Conservation (phyloP, 2,329 filamentous ascomycete genomes). For the Ophidiomyces ophidiicola region DNA sequence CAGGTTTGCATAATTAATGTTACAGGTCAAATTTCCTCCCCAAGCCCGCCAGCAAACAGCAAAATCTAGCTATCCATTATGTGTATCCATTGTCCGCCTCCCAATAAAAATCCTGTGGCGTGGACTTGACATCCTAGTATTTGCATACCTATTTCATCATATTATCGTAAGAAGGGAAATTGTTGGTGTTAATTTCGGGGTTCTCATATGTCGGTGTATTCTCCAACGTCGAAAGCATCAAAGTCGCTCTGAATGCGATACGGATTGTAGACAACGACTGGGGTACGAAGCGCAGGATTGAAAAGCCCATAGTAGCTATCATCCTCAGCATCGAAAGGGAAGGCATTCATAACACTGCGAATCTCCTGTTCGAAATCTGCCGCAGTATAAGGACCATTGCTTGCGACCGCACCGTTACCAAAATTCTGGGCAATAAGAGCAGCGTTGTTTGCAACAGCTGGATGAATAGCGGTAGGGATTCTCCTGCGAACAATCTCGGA, state of each 20-base stretch:
- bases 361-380: slow-evolving; percentile 12
- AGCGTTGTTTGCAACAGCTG: not conserved
- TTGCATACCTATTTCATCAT: no score
- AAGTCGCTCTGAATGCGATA: slow-evolving; percentile 20
- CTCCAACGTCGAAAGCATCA: slow-evolving; percentile 20
- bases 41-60: no score
- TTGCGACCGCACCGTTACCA: not conserved
- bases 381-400: slow-evolving; percentile 3
- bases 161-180: no score
- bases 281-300: slow-evolving; percentile 16
- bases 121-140: no score
- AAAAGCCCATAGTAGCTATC: slow-evolving; percentile 20
- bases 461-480: not conserved
- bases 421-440: not conserved
- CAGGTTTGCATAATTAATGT: no score
- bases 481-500: not conserved
- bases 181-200: not conserved
- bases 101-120: no score
- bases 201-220: slow-evolving; percentile 14
- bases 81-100: no score
- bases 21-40: no score
- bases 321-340: no score
- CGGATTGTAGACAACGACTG: slow-evolving; percentile 19
- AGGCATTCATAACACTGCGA: slow-evolving; percentile 10
- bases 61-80: no score